Evolutionary conservation across 2,329 filamentous ascomycete genomes (phyloP).

Genomic region (Fusarium sp.): DNA sequence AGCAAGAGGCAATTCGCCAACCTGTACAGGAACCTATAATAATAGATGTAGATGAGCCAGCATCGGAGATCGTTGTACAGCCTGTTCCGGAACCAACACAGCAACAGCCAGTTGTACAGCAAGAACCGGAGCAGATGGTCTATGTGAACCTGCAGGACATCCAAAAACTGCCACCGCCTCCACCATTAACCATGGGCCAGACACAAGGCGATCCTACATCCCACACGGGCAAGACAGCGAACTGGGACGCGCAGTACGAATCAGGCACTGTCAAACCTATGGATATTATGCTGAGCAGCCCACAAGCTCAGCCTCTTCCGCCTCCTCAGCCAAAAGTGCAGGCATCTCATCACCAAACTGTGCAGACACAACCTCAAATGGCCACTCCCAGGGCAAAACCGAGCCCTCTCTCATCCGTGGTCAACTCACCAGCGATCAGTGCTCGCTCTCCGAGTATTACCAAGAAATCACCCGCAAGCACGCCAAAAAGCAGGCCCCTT

Average conservation of each 20-base stretch:
- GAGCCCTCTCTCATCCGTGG: slow-evolving; percentile 52
- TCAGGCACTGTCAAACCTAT: slow-evolving; percentile 37
- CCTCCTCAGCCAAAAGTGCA: slow-evolving; percentile 20
- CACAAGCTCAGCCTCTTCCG: slow-evolving; percentile 18
- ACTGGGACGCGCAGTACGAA: slow-evolving; percentile 28
- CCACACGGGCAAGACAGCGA: slow-evolving; percentile 20
- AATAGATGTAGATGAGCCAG: slow-evolving; percentile 16
- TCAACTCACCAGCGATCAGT: slow-evolving; percentile 54
- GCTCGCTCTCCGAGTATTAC: slow-evolving; percentile 52
- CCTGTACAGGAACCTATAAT: slow-evolving; percentile 16
- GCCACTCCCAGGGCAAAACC: slow-evolving; percentile 45
- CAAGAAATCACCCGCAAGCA: slow-evolving; percentile 54
- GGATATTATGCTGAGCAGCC: slow-evolving; percentile 40
- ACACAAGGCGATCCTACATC: slow-evolving; percentile 27
- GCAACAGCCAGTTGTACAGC: slow-evolving; percentile 33
- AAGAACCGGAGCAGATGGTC: slow-evolving; percentile 41
- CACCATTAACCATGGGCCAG: slow-evolving; percentile 39
- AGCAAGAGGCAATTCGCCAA: slow-evolving; percentile 30
- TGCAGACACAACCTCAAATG: slow-evolving; percentile 31
- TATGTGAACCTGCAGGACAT: slow-evolving; percentile 54
- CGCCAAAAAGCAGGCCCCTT: slow-evolving; percentile 53
- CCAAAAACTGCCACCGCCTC: slow-evolving; percentile 45
- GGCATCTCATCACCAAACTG: slow-evolving; percentile 8
- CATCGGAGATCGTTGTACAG: slow-evolving; percentile 12
- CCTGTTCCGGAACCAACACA: slow-evolving; percentile 20